These are phyloP conservation scores for Melanogaster broomeanus DNA, from an alignment of 768 basidiomycete genomes.

Conservation along the genomic window DNA sequence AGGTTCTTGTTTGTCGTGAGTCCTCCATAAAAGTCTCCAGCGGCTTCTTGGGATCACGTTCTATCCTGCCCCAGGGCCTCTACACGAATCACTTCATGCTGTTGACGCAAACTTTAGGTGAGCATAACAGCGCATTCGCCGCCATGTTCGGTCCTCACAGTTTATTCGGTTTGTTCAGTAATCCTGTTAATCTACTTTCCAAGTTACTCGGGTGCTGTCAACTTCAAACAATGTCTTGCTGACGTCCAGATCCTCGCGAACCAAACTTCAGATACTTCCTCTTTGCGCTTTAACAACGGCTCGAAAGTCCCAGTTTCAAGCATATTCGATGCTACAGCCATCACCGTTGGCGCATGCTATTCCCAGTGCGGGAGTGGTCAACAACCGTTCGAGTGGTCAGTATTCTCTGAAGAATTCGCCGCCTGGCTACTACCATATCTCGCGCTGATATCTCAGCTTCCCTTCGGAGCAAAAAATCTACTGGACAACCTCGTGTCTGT, in stretches of 20 bases:
- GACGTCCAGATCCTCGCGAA: slow-evolving; percentile 9
- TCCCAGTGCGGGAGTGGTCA: slow-evolving; percentile 10
- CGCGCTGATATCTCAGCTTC: slow-evolving; percentile 50
- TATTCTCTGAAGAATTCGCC: slow-evolving; percentile 37
- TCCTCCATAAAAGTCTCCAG: too few species aligned
- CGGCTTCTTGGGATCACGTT: too few species aligned
- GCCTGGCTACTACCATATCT: slow-evolving; percentile 52
- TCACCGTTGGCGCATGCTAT: slow-evolving; percentile 10
- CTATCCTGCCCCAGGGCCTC: too few species aligned
- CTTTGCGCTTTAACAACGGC: slow-evolving; percentile 6
- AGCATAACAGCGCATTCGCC: too few species aligned
- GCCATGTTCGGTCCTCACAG: too few species aligned
- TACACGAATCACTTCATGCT: too few species aligned
- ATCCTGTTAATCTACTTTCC: background rate
- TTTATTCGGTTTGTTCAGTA: too few species aligned
- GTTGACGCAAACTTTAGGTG: too few species aligned
- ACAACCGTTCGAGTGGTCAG: slow-evolving; percentile 19
- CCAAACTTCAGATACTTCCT: background rate
- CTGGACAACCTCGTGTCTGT: slow-evolving; percentile 45
- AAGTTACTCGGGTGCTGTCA: background rate
- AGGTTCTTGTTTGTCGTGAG: too few species aligned
- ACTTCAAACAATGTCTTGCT: slow-evolving; percentile 15
- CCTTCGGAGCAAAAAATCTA: slow-evolving; percentile 42
- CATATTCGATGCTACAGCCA: slow-evolving; percentile 5
- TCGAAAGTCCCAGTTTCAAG: too few species aligned